A percentile compares a stretch with the other conserved stretches of the same genome.
These are phyloP conservation scores for Protomyces inouyei DNA, from an alignment of 1,139 yeast genomes.

Conservation along the genomic window DNA sequence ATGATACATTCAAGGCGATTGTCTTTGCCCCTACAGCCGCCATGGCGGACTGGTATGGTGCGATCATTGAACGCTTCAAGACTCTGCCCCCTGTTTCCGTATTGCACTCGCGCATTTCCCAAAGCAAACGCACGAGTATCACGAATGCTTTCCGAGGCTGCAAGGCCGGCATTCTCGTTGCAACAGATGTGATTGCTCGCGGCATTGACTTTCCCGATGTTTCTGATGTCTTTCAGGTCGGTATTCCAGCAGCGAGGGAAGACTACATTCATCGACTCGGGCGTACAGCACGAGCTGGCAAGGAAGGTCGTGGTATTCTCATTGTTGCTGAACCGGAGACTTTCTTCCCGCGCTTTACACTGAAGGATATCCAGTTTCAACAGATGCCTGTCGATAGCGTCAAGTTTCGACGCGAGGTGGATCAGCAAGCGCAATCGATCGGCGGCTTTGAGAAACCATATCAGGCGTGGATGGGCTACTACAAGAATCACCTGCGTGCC, in stretches of 20 bases:
- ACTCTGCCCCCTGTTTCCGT: slow-evolving; percentile 67
- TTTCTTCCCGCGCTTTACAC: slow-evolving; percentile 87
- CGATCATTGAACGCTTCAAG: slow-evolving; percentile 87
- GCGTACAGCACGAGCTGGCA: slow-evolving; percentile 90
- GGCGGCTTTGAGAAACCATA: slow-evolving; percentile 23
- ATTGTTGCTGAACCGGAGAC: slow-evolving; percentile 89
- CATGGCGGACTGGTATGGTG: slow-evolving; percentile 93
- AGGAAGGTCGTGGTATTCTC: slow-evolving; percentile 90
- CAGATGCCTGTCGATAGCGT: slow-evolving; percentile 5
- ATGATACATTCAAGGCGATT: slow-evolving; percentile 74
- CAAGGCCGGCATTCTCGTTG: slow-evolving; percentile 80
- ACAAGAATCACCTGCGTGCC: slow-evolving; percentile 16
- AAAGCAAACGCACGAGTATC: slow-evolving; percentile 94
- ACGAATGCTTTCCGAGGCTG: slow-evolving; percentile 97
- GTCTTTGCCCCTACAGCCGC: slow-evolving; percentile 94
- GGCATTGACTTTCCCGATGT: slow-evolving; percentile 96
- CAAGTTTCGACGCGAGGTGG: not conserved
- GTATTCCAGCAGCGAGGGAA: slow-evolving; percentile 98
- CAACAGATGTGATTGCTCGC: slow-evolving; percentile 98
- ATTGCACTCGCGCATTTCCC: slow-evolving; percentile 95
- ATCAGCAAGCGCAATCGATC: slow-evolving; percentile 1
- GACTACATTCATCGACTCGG: slow-evolving; percentile 98
- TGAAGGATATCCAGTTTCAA: slow-evolving; percentile 15
- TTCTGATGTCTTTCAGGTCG: slow-evolving; percentile 95
- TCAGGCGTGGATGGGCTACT: slow-evolving; percentile 26